A percentile compares a stretch with the other conserved stretches of the same genome.
Conservation (phyloP, 805 yeast species). For the Candida manassasensis region DNA sequence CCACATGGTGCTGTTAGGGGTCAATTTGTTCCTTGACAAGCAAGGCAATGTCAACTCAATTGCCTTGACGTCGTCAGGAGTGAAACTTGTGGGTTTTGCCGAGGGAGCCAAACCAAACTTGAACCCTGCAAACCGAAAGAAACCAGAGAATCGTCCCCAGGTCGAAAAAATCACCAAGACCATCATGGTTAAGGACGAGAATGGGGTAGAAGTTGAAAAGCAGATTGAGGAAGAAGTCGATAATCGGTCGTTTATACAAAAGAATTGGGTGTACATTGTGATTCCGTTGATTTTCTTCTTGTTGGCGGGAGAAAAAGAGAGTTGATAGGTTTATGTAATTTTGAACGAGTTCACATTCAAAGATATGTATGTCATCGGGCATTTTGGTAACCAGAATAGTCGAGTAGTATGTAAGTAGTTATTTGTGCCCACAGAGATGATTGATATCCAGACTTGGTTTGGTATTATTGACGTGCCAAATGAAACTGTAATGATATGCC, state of each 20-base stretch:
- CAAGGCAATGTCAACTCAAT: neutral
- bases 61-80: conserved; percentile 2
- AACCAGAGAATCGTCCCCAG: conserved; percentile 7
- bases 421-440: too few species aligned
- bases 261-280: conserved; percentile 59
- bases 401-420: too few species aligned
- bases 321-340: too few species aligned
- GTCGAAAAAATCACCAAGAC: conserved; percentile 10
- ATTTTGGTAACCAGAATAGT: too few species aligned
- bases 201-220: conserved; percentile 24
- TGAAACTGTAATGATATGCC: too few species aligned
- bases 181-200: conserved; percentile 16
- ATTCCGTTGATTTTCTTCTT: conserved; percentile 41
- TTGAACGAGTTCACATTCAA: too few species aligned
- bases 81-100: conserved; percentile 7
- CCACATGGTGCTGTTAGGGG: neutral
- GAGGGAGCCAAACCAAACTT: conserved; percentile 27
- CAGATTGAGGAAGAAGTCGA: conserved; percentile 21
- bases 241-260: conserved; percentile 47
- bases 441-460: too few species aligned
- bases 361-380: too few species aligned
- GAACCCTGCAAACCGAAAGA: conserved; percentile 17
- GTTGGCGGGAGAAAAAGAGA: conserved; percentile 5
- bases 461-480: too few species aligned
- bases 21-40: conserved; percentile 1